Evolutionary conservation across 2,329 filamentous ascomycete species (phyloP).

Genomic region (Diaporthe velutina): DNA sequence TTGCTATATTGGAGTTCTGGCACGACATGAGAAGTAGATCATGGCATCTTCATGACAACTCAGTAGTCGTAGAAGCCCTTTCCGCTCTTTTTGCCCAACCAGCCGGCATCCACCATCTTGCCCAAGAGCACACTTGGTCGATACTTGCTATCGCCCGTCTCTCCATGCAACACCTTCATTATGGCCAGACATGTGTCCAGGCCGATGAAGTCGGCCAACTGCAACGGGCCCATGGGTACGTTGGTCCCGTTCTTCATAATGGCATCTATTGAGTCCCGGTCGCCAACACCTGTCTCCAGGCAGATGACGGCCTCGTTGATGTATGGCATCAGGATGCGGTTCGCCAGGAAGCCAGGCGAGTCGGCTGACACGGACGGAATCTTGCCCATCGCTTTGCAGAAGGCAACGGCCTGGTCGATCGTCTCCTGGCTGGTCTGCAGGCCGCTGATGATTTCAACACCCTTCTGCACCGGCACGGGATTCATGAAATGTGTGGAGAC

Average conservation of each 20-base stretch:
- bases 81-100: slow-evolving; percentile 96
- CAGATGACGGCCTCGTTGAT: slow-evolving; percentile 99
- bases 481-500: slow-evolving; percentile 99
- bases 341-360: slow-evolving; percentile 93
- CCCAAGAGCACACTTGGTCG: slow-evolving; percentile 86
- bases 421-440: slow-evolving; percentile 90
- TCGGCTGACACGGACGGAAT: slow-evolving; percentile 89
- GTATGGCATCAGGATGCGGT: slow-evolving; percentile 98
- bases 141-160: slow-evolving; percentile 97
- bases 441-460: slow-evolving; percentile 96
- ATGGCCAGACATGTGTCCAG: slow-evolving; percentile 96
- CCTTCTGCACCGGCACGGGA: slow-evolving; percentile 95
- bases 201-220: slow-evolving; percentile 96
- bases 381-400: slow-evolving; percentile 95
- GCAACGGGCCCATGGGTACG: slow-evolving; percentile 96
- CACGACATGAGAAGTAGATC: neutral
- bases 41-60: neutral
- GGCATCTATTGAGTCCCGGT: slow-evolving; percentile 90
- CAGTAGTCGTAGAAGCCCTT: slow-evolving; percentile 96
- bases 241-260: slow-evolving; percentile 99
- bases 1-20: neutral
- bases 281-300: slow-evolving; percentile 91
- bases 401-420: slow-evolving; percentile 83
- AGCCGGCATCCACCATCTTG: slow-evolving; percentile 98
- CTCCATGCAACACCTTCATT: slow-evolving; percentile 92